Evolutionary conservation across 805 yeast species (phyloP).

Genomic region (Candida stauntonica): DNA sequence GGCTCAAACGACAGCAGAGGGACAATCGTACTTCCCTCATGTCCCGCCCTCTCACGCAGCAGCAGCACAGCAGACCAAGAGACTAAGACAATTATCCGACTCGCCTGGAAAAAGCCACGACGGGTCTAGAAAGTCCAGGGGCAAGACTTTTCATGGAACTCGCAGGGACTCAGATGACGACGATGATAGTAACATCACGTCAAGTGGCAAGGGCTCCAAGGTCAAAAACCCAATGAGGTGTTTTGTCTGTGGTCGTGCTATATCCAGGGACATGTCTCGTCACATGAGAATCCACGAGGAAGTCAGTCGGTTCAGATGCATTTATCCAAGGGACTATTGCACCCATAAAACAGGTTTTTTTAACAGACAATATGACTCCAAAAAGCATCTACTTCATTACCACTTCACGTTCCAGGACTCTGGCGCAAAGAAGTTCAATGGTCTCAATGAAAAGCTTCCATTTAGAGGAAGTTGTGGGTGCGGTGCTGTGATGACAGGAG

Average conservation of each 20-base stretch:
- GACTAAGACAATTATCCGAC: too few relatives aligned
- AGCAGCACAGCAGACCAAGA: too few relatives aligned
- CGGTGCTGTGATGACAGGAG: conserved; percentile 44
- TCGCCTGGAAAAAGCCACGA: too few relatives aligned
- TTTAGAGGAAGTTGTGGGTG: conserved; percentile 53
- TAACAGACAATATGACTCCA: conserved; percentile 65
- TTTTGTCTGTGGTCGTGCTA: conserved; percentile 47
- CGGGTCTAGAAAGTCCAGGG: too few relatives aligned
- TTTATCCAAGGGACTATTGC: conserved; percentile 51
- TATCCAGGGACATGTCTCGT: conserved; percentile 57
- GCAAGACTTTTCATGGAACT: too few relatives aligned
- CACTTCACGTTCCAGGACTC: conserved; percentile 53
- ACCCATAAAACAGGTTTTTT: conserved; percentile 57
- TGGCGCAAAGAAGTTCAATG: conserved; percentile 34
- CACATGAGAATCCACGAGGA: conserved; percentile 60
- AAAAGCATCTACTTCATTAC: conserved; percentile 57
- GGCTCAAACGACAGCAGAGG: too few relatives aligned
- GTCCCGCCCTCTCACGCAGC: not conserved
- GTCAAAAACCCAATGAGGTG: conserved; percentile 29
- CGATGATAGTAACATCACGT: not conserved
- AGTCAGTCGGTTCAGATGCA: conserved; percentile 52
- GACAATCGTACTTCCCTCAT: not conserved
- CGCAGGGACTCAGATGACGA: too few relatives aligned
- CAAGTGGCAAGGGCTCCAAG: not conserved
- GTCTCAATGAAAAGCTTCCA: conserved; percentile 47